Evolutionary conservation across 345 rosid genomes (phyloP).

Genomic region (Rhizophora mangle): DNA sequence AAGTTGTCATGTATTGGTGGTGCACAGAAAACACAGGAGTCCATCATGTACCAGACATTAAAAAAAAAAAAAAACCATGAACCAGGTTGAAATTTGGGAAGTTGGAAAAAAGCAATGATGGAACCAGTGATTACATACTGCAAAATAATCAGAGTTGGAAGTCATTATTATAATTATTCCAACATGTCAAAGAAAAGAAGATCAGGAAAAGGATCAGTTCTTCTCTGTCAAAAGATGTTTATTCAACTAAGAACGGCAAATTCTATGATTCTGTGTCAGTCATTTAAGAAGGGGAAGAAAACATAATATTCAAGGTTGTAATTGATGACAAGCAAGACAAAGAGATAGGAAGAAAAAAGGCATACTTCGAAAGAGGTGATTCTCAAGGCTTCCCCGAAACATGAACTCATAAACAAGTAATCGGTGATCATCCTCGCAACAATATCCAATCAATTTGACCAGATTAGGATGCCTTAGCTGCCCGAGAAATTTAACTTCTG

Average conservation of each 20-base stretch:
- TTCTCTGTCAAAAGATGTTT: not conserved
- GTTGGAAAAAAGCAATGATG: too few relatives aligned
- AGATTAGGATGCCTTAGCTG: slow-evolving; percentile 98
- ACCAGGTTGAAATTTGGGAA: slow-evolving; percentile 17
- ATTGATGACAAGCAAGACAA: not conserved
- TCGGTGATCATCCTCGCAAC: slow-evolving; percentile 94
- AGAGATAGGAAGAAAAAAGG: slow-evolving; percentile 8
- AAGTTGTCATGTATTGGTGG: too few relatives aligned
- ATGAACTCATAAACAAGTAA: slow-evolving; percentile 91
- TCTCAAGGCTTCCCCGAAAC: slow-evolving; percentile 96
- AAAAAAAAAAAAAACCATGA: slow-evolving; percentile 3
- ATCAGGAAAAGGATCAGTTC: not conserved
- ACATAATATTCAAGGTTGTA: not conserved
- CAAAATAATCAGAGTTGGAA: not conserved
- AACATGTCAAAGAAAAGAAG: not conserved
- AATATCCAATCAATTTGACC: slow-evolving; percentile 88
- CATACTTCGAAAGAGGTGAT: slow-evolving; percentile 94
- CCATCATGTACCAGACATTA: too few relatives aligned
- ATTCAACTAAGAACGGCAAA: not conserved
- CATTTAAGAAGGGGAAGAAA: not conserved
- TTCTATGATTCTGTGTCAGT: not conserved
- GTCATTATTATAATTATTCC: not conserved
- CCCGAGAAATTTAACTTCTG: slow-evolving; percentile 67
- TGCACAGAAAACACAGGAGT: too few relatives aligned
- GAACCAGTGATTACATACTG: not conserved